Evolutionary conservation across 371 early-diverging fungal species (phyloP), one percentile per base, ranked within the genome.

Genomic region (Apophysomyces variabilis): DNA sequence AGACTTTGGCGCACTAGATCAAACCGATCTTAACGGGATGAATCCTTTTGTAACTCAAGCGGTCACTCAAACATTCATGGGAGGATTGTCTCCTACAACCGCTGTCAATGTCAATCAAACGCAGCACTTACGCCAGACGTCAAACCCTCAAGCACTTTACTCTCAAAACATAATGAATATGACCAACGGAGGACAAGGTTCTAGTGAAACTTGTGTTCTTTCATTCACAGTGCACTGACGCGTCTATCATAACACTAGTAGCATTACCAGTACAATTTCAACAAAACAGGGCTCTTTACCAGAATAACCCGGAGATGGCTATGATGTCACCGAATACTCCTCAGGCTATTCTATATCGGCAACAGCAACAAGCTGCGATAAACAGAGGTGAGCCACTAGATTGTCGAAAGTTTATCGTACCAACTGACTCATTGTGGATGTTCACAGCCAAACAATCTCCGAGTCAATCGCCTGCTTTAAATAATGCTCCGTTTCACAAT

Each of bases 381-480:
- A 77, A 73, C 38, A 65, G 80, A 74, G 76, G 78, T 78, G 57
- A 16, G 61, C 37, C 21, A 58, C 7, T 21, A 26, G 32, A 38
- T 11, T 46, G 41, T 13, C 64, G 21, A 54, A 45, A 12, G 1
- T 47, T 36, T 7, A 14, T 35, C 47, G 60, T 38, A 54, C 21
- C 56, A 7, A 38, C 13, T 45, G 6, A 58, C 5, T 8, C 38
- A 60, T 32, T 13, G 1, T 41, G 41, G 13, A 11, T 11, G 8
- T 50, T 16, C 16, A 13, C 62, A 81, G 81, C 76, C 38, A 74
- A 76, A 26, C 78, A 81, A 69, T 81, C 81, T 2, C 81, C 81
- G 35, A 73, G 70, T 41, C 81, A 81, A 60, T 81, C 81, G 14
- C 81, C 81, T 8, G 76, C 81, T 3, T 32, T 78, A 13, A 78